phyloP scores from a whole-genome alignment of 306 rosid species.

The Quercus variabilis region DNA sequence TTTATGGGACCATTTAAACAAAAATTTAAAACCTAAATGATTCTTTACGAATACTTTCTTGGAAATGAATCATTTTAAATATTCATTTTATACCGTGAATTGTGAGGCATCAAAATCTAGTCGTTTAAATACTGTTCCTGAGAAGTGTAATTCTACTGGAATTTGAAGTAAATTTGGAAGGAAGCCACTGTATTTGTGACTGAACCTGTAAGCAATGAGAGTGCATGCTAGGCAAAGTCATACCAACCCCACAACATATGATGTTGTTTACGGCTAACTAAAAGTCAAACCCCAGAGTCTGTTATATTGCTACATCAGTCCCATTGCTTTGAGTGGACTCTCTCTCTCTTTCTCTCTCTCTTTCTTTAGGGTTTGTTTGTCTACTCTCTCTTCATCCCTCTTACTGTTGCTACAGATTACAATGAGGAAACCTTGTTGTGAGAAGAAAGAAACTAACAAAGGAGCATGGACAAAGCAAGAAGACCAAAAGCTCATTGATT shows the following conservation, averaged over 20 bases:
- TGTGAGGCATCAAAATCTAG: no score
- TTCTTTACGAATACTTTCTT: no score
- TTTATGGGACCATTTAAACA: no score
- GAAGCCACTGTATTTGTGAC: no score
- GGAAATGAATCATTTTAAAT: no score
- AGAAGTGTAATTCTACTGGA: no score
- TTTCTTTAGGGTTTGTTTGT: not conserved
- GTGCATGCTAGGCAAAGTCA: not conserved
- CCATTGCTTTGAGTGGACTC: not conserved
- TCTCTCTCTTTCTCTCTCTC: not conserved
- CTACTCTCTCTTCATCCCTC: not conserved
- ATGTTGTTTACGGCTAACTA: not conserved
- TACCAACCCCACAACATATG: not conserved
- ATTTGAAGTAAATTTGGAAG: no score
- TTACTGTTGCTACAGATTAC: not conserved
- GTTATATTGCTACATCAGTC: not conserved
- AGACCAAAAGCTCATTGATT: constrained; percentile 45
- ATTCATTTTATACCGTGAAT: no score
- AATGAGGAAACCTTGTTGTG: constrained; percentile 14
- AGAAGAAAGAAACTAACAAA: constrained; percentile 28
- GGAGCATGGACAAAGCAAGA: constrained; percentile 51
- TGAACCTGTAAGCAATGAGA: no score
- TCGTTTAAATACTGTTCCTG: no score
- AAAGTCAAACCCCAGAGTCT: not conserved
- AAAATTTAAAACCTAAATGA: no score